A percentile compares a stretch with the other conserved stretches of the same genome.
Conservation (phyloP, 495 filamentous ascomycete genomes). For the Lepidopterella palustris region DNA sequence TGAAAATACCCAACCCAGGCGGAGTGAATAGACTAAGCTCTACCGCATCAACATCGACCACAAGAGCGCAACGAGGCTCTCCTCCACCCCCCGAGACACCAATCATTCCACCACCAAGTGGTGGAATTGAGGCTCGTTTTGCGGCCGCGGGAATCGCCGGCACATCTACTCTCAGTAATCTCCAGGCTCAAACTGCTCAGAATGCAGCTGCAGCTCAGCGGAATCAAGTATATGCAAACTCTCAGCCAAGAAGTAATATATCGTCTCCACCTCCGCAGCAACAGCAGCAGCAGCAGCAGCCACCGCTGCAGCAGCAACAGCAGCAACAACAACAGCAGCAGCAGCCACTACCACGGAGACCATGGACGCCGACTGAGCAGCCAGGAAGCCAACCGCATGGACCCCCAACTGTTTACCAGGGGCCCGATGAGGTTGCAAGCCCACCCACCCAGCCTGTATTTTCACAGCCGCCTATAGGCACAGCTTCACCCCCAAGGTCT, state of each 20-base stretch:
- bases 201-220: slow-evolving; percentile 77
- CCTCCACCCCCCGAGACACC: slow-evolving; percentile 95
- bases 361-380: slow-evolving; percentile 93
- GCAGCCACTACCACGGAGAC: slow-evolving; percentile 53
- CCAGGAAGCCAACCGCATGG: slow-evolving; percentile 86
- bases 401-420: slow-evolving; percentile 89
- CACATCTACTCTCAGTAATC: slow-evolving; percentile 66
- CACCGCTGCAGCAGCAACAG: slow-evolving; percentile 49
- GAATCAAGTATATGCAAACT: slow-evolving; percentile 62
- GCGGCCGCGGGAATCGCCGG: slow-evolving; percentile 84
- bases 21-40: slow-evolving; percentile 75
- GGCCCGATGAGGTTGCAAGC: slow-evolving; percentile 49
- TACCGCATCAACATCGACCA: slow-evolving; percentile 87
- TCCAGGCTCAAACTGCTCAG: slow-evolving; percentile 73
- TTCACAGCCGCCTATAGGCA: slow-evolving; percentile 16
- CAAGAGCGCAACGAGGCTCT: slow-evolving; percentile 82
- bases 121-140: slow-evolving; percentile 83
- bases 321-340: slow-evolving; percentile 25
- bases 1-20: slow-evolving; percentile 41
- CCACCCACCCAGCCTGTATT: slow-evolving; percentile 34
- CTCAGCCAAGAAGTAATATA: slow-evolving; percentile 27
- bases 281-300: slow-evolving; percentile 34
- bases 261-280: slow-evolving; percentile 34
- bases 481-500: slow-evolving; percentile 23
- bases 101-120: slow-evolving; percentile 64